phyloP scores from a whole-genome alignment of 2,329 filamentous ascomycete genomes.

The Zasmidium cellare region DNA sequence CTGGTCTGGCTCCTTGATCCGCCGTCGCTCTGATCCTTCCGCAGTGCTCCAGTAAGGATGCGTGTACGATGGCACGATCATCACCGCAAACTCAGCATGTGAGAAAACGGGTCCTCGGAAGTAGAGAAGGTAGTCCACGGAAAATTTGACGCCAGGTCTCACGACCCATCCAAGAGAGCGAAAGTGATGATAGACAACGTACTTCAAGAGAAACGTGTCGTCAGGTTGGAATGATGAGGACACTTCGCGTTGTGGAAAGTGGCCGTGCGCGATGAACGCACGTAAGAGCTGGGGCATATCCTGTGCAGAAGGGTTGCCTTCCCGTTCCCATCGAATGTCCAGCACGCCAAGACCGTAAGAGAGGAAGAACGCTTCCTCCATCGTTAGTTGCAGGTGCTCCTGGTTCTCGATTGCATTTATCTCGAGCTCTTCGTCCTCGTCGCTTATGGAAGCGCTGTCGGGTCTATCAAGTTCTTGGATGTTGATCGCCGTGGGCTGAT shows the following conservation, averaged over 20 bases:
- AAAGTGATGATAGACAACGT: conserved; percentile 93
- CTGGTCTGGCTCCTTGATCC: conserved; percentile 49
- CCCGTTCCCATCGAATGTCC: conserved; percentile 45
- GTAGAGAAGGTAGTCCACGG: conserved; percentile 92
- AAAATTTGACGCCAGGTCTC: conserved; percentile 89
- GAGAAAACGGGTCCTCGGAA: conserved; percentile 89
- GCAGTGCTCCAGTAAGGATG: conserved; percentile 67
- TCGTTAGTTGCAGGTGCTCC: conserved; percentile 89
- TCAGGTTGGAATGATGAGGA: conserved; percentile 61
- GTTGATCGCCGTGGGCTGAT: not conserved
- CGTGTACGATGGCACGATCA: conserved; percentile 80
- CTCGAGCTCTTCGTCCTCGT: conserved; percentile 15
- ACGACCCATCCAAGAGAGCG: conserved; percentile 94
- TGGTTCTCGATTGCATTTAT: conserved; percentile 47
- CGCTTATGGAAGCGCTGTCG: conserved; percentile 3
- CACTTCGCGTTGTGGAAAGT: conserved; percentile 61
- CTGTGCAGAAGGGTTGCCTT: not conserved
- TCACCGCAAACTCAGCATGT: conserved; percentile 88
- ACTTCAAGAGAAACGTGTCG: conserved; percentile 81
- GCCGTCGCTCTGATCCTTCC: conserved; percentile 44
- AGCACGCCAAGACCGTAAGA: conserved; percentile 77
- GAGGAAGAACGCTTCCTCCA: conserved; percentile 91
- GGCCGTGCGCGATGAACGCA: conserved; percentile 52
- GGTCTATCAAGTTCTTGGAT: not conserved
- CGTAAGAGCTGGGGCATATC: conserved; percentile 46